Base-by-base conservation (phyloP, 139 green algal species). In the Chlorella sp. region DNA sequence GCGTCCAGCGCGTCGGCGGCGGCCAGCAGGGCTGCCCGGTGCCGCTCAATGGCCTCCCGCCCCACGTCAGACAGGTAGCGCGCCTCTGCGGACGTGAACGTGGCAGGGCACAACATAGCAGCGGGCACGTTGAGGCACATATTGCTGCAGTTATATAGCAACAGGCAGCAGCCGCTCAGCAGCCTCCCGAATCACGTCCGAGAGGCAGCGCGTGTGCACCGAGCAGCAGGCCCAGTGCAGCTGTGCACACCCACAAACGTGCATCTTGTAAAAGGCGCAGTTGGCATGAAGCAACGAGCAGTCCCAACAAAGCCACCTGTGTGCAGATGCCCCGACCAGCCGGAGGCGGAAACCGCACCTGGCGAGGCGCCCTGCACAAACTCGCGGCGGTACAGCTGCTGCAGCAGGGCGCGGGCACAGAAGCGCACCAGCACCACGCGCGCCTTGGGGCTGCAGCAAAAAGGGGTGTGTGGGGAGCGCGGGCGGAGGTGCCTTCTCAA, bases 401-500 rank as follows among this genome's bases (percentile, higher is more conserved):
- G 90, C 68, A 95, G 84, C 46, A 96, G 81, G 36, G 92, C 92
- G 56, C 94, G 94, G 20, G 92, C 91, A 54, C 95, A 90, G 84
- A 96, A 96, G 43, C 92, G 90, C 54, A 86, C 88, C 46, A 95
- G 83, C 77, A 95, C 85, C 80, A 96, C 93, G 3, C 94, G 87
- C 14, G 88, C 89, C 87, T 96, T 96, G 58, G 92, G 43, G 2
- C 82, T 86, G 82, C 82, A 24, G 41, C 1, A 19, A 22, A 46
- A 13, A 30, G 46, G 56, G 22, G 28, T 6, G 30, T 51, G 30
- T 87, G 84, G 84, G 89, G 90, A 43, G 81, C 81, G 14, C 51
- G 40, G 41, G 34, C 9, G 8, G 54, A 44, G 6, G 38, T n/a
- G n/a, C n/a, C n/a, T n/a, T n/a, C n/a, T n/a, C n/a, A n/a, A n/a